A percentile compares a stretch with the other conserved stretches of the same genome.
phyloP scores from a whole-genome alignment of 768 basidiomycete genomes.

The Leccinum pellstonianum region DNA sequence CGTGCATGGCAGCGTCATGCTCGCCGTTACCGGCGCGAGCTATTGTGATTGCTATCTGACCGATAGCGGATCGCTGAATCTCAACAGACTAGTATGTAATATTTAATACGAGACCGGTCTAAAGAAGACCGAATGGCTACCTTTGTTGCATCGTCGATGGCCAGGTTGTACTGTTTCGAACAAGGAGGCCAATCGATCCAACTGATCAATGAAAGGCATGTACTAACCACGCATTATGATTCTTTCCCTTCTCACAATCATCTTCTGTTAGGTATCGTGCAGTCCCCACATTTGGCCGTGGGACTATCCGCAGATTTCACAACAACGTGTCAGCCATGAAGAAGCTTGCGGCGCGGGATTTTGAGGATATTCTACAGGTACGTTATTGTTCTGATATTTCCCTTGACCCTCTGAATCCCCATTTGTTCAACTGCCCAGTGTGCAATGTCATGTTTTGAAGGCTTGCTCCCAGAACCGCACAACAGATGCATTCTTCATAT shows the following conservation, averaged over 20 bases:
- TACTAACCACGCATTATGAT: too few relatives aligned
- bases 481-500: constrained; percentile 12
- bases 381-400: neutral
- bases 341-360: neutral
- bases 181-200: neutral
- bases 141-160: constrained; percentile 5
- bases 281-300: neutral
- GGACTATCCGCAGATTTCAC: neutral
- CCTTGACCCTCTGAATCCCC: neutral
- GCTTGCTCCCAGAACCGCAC: constrained; percentile 7
- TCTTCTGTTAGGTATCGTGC: neutral
- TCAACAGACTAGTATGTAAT: neutral
- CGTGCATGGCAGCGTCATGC: neutral
- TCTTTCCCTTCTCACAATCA: neutral
- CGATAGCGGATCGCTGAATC: constrained; percentile 5
- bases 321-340: neutral
- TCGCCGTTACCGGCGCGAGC: neutral
- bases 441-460: neutral
- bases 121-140: neutral
- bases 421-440: neutral
- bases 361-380: neutral
- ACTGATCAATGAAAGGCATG: neutral
- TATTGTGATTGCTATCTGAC: constrained; percentile 9
- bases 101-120: neutral
- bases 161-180: neutral